A percentile compares a stretch with the other conserved stretches of the same genome.
phyloP scores from a whole-genome alignment of 768 basidiomycete genomes.

The Ramaria sp. region DNA sequence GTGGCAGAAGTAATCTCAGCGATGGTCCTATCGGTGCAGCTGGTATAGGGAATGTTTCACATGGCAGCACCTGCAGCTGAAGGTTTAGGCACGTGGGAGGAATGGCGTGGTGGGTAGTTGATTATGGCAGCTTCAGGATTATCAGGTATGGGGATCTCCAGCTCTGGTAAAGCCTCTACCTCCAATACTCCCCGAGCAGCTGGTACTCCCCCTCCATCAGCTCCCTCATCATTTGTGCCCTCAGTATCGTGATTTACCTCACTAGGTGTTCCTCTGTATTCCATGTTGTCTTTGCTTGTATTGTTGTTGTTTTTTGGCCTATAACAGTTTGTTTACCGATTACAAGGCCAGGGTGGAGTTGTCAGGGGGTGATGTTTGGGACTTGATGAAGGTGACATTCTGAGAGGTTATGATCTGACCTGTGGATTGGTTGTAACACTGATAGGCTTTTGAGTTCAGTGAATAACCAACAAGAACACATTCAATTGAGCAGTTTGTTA shows the following conservation, averaged over 20 bases:
- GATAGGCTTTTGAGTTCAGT: slow-evolving; percentile 22
- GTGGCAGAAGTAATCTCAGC: not conserved
- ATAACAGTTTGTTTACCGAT: no score
- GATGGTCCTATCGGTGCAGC: not conserved
- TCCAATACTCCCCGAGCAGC: no score
- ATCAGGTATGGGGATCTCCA: not conserved
- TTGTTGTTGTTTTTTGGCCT: no score
- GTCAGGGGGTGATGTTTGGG: not conserved
- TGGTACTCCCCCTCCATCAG: not conserved
- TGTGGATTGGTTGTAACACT: slow-evolving; percentile 24
- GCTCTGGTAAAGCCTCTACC: no score
- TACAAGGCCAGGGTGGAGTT: no score
- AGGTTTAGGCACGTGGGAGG: not conserved
- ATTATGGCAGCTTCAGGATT: not conserved
- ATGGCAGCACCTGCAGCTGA: not conserved
- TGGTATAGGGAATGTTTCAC: not conserved
- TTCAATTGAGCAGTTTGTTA: slow-evolving; percentile 23
- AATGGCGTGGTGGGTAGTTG: not conserved
- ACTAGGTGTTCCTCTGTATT: no score
- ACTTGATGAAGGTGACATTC: slow-evolving; percentile 15
- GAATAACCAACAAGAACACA: slow-evolving; percentile 31
- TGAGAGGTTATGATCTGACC: slow-evolving; percentile 19
- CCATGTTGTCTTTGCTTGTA: no score
- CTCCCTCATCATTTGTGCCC: no score
- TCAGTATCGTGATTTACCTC: no score